A percentile compares a stretch with the other conserved stretches of the same genome.
These are phyloP conservation scores for Calonectria hongkongensis DNA, from an alignment of 2,329 filamentous ascomycete species.

Conservation along the genomic window DNA sequence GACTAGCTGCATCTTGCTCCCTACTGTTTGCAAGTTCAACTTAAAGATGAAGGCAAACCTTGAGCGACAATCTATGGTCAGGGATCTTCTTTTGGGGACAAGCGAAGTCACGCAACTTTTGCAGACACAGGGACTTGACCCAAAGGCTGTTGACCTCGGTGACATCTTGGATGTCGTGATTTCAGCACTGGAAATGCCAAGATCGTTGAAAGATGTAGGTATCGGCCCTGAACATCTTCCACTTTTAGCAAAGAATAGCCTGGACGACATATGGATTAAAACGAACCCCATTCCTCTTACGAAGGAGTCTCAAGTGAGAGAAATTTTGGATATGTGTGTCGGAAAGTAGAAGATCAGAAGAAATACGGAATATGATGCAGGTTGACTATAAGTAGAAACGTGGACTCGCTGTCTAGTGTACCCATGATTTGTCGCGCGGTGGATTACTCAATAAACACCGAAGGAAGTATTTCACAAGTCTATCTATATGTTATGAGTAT, in stretches of 20 bases:
- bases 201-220: conserved; percentile 2
- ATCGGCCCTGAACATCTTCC: not conserved
- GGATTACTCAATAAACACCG: too few relatives aligned
- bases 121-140: not conserved
- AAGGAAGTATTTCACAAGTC: too few relatives aligned
- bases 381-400: too few relatives aligned
- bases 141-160: not conserved
- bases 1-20: conserved; percentile 4
- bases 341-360: not conserved
- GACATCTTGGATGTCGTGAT: conserved; percentile 6
- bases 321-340: not conserved
- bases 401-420: not conserved
- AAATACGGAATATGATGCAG: not conserved
- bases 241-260: conserved; percentile 1
- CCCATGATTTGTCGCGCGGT: not conserved
- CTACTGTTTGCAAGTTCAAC: conserved; percentile 9
- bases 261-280: conserved; percentile 13
- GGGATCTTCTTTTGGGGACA: not conserved
- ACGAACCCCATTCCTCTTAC: conserved; percentile 5
- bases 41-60: conserved; percentile 7
- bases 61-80: not conserved
- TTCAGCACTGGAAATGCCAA: not conserved
- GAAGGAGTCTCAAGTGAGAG: not conserved
- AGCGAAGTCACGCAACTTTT: not conserved
- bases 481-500: too few relatives aligned